Evolutionary conservation across 1,284 basidiomycete genomes (phyloP).

Genomic region (Trichosporon inkin): DNA sequence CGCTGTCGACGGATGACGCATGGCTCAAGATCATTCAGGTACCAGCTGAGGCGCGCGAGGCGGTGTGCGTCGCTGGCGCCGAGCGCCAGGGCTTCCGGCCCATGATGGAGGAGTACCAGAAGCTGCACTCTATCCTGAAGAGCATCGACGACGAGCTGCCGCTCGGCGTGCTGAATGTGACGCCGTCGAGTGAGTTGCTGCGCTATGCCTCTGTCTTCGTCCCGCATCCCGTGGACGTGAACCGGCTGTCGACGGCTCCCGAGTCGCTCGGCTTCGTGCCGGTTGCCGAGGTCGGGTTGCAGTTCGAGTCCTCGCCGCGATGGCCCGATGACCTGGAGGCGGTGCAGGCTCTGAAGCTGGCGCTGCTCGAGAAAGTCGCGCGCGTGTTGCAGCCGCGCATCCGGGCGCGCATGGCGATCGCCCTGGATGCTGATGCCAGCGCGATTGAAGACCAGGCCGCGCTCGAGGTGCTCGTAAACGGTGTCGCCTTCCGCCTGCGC

Average conservation of each 20-base stretch:
- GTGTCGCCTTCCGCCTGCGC: slow-evolving; percentile 78
- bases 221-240: slow-evolving; percentile 59
- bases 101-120: slow-evolving; percentile 74
- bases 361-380: slow-evolving; percentile 78
- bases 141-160: slow-evolving; percentile 72
- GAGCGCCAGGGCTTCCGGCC: slow-evolving; percentile 65
- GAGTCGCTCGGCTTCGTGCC: slow-evolving; percentile 63
- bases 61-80: slow-evolving; percentile 50
- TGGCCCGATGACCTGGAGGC: slow-evolving; percentile 95
- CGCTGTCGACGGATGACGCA: slow-evolving; percentile 55
- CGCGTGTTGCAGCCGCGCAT: slow-evolving; percentile 58
- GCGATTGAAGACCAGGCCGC: slow-evolving; percentile 66
- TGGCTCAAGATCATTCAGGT: slow-evolving; percentile 59
- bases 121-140: slow-evolving; percentile 71
- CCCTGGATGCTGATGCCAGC: slow-evolving; percentile 58
- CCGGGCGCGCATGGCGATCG: slow-evolving; percentile 52
- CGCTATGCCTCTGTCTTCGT: slow-evolving; percentile 78
- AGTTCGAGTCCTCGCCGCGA: slow-evolving; percentile 83
- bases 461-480: slow-evolving; percentile 76
- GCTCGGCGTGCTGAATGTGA: slow-evolving; percentile 69
- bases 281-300: slow-evolving; percentile 68
- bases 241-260: slow-evolving; percentile 50
- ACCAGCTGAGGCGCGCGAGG: slow-evolving; percentile 56
- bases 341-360: slow-evolving; percentile 92
- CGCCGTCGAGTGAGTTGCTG: slow-evolving; percentile 66